phyloP scores from a whole-genome alignment of 805 yeast species.

The Candida endomychidarum region DNA sequence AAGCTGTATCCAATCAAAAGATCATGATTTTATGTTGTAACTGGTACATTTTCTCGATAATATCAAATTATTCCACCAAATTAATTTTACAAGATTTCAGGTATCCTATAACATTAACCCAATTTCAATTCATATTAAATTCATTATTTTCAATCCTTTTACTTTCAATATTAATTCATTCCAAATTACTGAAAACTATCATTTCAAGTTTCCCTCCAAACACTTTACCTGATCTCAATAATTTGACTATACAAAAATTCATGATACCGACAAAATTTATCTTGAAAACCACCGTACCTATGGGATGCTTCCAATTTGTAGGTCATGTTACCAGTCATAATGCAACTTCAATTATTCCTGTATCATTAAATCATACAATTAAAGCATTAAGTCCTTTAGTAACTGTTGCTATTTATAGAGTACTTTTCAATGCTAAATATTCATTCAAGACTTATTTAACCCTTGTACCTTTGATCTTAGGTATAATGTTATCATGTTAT shows the following conservation, averaged over 20 bases:
- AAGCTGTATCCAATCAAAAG: neutral
- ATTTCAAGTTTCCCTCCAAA: slow-evolving; percentile 42
- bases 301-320: slow-evolving; percentile 90
- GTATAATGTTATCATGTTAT: slow-evolving; percentile 77
- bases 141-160: slow-evolving; percentile 53
- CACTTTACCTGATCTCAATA: slow-evolving; percentile 42
- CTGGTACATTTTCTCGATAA: slow-evolving; percentile 82
- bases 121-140: slow-evolving; percentile 79
- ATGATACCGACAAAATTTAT: slow-evolving; percentile 54
- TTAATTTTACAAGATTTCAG: slow-evolving; percentile 65
- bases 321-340: slow-evolving; percentile 92
- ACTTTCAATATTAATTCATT: slow-evolving; percentile 8
- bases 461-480: slow-evolving; percentile 72
- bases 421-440: slow-evolving; percentile 59
- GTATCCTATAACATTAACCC: slow-evolving; percentile 87
- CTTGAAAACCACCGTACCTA: slow-evolving; percentile 74
- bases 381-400: slow-evolving; percentile 89
- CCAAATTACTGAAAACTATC: neutral
- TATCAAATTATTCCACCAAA: slow-evolving; percentile 81
- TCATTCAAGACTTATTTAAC: slow-evolving; percentile 70
- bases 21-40: slow-evolving; percentile 49
- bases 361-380: slow-evolving; percentile 91
- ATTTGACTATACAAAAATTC: slow-evolving; percentile 36
- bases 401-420: slow-evolving; percentile 77
- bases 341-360: slow-evolving; percentile 90